phyloP scores from a whole-genome alignment of 2,329 filamentous ascomycete genomes.

The Pleomassaria siparia region DNA sequence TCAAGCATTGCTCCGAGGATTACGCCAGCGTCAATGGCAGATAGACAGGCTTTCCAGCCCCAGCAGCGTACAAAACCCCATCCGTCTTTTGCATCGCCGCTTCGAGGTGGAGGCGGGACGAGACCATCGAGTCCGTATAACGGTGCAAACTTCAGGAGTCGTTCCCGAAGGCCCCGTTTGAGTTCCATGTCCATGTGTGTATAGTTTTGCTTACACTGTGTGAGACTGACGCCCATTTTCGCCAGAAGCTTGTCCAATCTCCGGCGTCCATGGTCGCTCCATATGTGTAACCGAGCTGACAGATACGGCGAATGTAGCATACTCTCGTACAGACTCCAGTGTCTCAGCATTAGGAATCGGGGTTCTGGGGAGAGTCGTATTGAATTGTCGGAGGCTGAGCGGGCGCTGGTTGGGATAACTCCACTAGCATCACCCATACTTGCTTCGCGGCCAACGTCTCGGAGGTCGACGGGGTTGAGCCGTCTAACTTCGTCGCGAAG shows the following conservation, averaged over 20 bases:
- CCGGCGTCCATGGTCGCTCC: constrained; percentile 87
- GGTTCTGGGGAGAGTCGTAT: constrained; percentile 94
- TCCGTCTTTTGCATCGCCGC: constrained; percentile 76
- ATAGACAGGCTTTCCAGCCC: constrained; percentile 95
- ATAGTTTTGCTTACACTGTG: constrained; percentile 93
- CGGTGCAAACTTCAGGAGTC: constrained; percentile 87
- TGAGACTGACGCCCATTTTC: constrained; percentile 95
- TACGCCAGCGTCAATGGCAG: constrained; percentile 90
- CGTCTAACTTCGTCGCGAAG: constrained; percentile 91
- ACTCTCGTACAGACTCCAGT: constrained; percentile 97
- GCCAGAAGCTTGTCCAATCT: constrained; percentile 90
- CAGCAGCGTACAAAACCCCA: constrained; percentile 98
- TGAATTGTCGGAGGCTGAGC: constrained; percentile 85
- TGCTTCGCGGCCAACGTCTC: constrained; percentile 60
- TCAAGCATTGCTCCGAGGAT: constrained; percentile 90
- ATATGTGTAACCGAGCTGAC: constrained; percentile 87
- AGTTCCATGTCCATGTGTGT: constrained; percentile 98
- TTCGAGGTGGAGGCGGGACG: constrained; percentile 68
- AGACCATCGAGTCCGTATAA: constrained; percentile 93
- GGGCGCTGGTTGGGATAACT: constrained; percentile 85
- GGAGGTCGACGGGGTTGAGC: constrained; percentile 75
- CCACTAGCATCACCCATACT: constrained; percentile 68
- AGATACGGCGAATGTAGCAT: constrained; percentile 98
- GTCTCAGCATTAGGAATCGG: constrained; percentile 85
- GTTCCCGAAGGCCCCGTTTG: constrained; percentile 81